Evolutionary conservation across 2,329 filamentous ascomycete species (phyloP).

Genomic region (Neonectria neomacrospora): DNA sequence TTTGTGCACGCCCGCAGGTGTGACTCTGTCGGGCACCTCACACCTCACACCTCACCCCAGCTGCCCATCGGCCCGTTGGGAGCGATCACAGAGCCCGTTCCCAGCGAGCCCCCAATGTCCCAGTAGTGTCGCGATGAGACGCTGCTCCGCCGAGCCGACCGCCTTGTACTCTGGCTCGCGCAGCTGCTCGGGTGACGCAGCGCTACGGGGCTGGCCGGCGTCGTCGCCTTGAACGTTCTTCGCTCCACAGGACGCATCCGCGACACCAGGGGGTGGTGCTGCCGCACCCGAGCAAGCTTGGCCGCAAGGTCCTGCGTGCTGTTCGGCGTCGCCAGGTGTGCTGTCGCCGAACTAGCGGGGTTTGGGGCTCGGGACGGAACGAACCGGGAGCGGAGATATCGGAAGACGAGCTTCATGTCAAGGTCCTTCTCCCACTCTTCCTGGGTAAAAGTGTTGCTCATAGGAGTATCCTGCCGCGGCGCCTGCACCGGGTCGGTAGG

Average conservation of each 20-base stretch:
- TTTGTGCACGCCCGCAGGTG: constrained; percentile 11
- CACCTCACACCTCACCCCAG: constrained; percentile 77
- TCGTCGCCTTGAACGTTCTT: constrained; percentile 66
- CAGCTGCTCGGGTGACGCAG: constrained; percentile 73
- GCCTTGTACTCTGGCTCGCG: constrained; percentile 86
- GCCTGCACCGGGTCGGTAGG: constrained; percentile 34
- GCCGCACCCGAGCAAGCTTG: constrained; percentile 84
- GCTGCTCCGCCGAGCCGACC: constrained; percentile 73
- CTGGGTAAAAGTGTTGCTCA: constrained; percentile 62
- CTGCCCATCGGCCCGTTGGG: constrained; percentile 75
- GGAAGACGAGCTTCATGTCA: constrained; percentile 91
- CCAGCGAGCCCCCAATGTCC: constrained; percentile 86
- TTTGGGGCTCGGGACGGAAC: constrained; percentile 61
- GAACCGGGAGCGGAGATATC: constrained; percentile 83
- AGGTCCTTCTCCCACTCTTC: constrained; percentile 96
- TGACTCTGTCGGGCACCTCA: constrained; percentile 22
- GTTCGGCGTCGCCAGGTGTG: constrained; percentile 61
- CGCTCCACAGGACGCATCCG: constrained; percentile 62
- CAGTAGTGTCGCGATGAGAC: constrained; percentile 87
- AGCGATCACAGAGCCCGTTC: constrained; percentile 77
- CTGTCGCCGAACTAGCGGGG: constrained; percentile 55
- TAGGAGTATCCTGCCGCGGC: constrained; percentile 38
- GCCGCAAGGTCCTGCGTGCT: constrained; percentile 74
- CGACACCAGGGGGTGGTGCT: constrained; percentile 87
- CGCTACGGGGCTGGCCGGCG: constrained; percentile 60